Conservation (phyloP, 805 yeast genomes). For the Saturnispora silvae region DNA sequence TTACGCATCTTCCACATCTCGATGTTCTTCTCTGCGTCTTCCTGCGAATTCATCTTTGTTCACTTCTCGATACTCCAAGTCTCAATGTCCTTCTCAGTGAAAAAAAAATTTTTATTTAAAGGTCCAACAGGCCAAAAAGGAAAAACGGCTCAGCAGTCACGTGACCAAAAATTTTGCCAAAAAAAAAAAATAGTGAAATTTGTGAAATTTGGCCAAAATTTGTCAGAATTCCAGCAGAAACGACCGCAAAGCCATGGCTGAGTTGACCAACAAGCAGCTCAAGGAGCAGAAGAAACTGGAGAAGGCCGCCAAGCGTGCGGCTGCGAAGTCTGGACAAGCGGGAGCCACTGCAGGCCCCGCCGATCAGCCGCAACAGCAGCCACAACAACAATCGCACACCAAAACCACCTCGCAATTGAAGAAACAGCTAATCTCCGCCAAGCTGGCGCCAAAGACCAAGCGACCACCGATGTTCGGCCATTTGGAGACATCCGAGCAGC, state of each 20-base stretch:
- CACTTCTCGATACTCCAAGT: not conserved
- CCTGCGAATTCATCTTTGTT: constrained; percentile 35
- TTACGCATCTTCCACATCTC: constrained; percentile 99
- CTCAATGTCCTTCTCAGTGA: constrained; percentile 27
- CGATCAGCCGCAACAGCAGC: constrained; percentile 23
- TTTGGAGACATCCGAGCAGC: constrained; percentile 68
- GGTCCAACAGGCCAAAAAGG: too few relatives aligned
- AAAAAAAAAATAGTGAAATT: too few relatives aligned
- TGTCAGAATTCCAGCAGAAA: too few relatives aligned
- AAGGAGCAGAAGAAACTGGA: constrained; percentile 9
- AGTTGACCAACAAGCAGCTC: constrained; percentile 8
- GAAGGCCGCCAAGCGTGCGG: constrained; percentile 6
- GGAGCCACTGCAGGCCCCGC: constrained; percentile 3
- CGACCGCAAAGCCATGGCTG: too few relatives aligned
- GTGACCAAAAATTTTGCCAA: too few relatives aligned
- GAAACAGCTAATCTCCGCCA: constrained; percentile 43
- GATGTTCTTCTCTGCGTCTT: constrained; percentile 92
- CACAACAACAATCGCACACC: constrained; percentile 11
- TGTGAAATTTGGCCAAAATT: too few relatives aligned
- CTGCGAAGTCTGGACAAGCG: not conserved
- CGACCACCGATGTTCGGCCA: constrained; percentile 67
- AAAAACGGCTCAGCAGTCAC: too few relatives aligned
- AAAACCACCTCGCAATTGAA: constrained; percentile 41
- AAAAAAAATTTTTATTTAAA: constrained; percentile 12
- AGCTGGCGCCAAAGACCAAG: constrained; percentile 34